Base-by-base conservation (phyloP, 192 early-diverging fungal species). In the Rhizoclosmatium sp. region DNA sequence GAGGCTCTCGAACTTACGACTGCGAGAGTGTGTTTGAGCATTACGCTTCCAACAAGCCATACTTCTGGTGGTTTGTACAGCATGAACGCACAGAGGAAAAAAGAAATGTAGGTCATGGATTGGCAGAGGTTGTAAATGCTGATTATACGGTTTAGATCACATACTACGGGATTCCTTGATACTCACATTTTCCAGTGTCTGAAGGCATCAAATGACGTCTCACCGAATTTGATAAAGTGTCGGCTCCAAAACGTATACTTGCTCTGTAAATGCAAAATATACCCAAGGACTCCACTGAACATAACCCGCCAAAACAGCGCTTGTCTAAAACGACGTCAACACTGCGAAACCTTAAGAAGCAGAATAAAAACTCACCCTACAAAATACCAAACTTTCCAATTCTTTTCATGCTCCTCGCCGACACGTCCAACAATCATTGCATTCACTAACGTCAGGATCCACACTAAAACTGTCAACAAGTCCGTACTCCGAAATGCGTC, bases 151-250 rank as follows among this genome's bases (percentile, higher is more conserved):
- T 10, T 61, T 31, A 79, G 71, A 59, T 41, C 44, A 58, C n/a
- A 41, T 75, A 4, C 12, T 47, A 48, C 10, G 7, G 47, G 19
- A 59, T 23, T 10, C 48, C 49, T 14, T 47, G 10, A 12, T n/a
- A 82, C 82, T 77, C 81, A 92, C 90, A 87, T 92, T 84, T 97
- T 97, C 98, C 98, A 99, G 84, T 94, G 93, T 59, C 92, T 83
- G 84, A 98, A 99, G 1, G 95, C 95, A 65, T 97, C 97, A 65
- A 90, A 85, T 48, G 90, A 85, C 73, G 89, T 92, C n/a, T 94
- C 95, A 23, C 98, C 98, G 80, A 90, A 92, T 85, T 94, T 96
- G 82, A 99, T 94, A 75, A 95, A 98, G 87, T 96, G 93, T 59
- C 94, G 90, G 39, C 93, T 98, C 69, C 95, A 97, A 41, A 93